Evolutionary conservation across 371 early-diverging fungal genomes (phyloP).

Genomic region (Enteropsectra breve): DNA sequence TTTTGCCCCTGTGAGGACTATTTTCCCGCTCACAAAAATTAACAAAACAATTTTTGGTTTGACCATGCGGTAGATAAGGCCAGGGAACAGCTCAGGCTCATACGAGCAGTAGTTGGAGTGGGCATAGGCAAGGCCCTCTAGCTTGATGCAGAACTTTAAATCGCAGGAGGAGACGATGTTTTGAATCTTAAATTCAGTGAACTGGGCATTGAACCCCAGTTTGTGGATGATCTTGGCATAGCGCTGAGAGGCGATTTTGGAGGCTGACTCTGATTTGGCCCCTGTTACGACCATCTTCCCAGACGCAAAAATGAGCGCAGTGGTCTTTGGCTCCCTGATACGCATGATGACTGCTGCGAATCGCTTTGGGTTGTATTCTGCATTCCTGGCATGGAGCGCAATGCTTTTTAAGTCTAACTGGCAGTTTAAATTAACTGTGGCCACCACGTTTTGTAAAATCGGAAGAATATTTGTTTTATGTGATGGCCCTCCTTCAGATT

Average conservation of each 20-base stretch:
- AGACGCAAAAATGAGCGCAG: slow-evolving; percentile 97
- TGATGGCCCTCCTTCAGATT: too few relatives aligned
- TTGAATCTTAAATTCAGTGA: slow-evolving; percentile 98
- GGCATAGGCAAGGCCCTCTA: slow-evolving; percentile 92
- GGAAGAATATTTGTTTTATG: slow-evolving; percentile 54
- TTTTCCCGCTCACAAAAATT: slow-evolving; percentile 98
- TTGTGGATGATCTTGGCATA: slow-evolving; percentile 98
- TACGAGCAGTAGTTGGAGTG: slow-evolving; percentile 94
- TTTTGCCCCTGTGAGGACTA: slow-evolving; percentile 98
- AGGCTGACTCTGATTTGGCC: slow-evolving; percentile 66
- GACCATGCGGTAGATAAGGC: slow-evolving; percentile 98
- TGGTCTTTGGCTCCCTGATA: slow-evolving; percentile 94
- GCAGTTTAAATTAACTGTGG: slow-evolving; percentile 97
- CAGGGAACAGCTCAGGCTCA: slow-evolving; percentile 99
- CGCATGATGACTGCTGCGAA: slow-evolving; percentile 99
- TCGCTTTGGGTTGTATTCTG: slow-evolving; percentile 99
- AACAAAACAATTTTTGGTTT: slow-evolving; percentile 97
- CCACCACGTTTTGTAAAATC: slow-evolving; percentile 79
- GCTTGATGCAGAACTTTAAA: slow-evolving; percentile 94
- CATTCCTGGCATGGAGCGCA: slow-evolving; percentile 97
- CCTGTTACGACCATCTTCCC: slow-evolving; percentile 87
- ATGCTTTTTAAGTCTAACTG: slow-evolving; percentile 95
- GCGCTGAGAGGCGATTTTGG: slow-evolving; percentile 93
- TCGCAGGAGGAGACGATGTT: slow-evolving; percentile 99
- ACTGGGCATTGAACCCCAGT: slow-evolving; percentile 92